Evolutionary conservation across 495 filamentous ascomycete genomes (phyloP).

Genomic region (Aspergillus ostianus): DNA sequence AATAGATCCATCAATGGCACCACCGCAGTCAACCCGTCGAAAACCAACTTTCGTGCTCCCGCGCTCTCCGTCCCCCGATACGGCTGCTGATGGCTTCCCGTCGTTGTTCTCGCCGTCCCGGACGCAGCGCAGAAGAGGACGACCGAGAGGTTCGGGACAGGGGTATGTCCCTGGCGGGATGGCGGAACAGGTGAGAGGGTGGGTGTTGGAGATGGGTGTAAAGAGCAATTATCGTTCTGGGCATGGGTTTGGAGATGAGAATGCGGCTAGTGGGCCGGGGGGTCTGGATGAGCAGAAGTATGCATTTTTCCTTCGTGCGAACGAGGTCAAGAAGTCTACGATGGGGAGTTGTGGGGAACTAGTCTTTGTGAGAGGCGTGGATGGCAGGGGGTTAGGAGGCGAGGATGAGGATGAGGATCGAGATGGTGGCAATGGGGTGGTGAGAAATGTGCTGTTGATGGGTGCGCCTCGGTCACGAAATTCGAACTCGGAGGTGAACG

Average conservation of each 20-base stretch:
- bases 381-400: not conserved
- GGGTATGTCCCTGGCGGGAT: conserved; percentile 40
- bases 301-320: conserved; percentile 22
- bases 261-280: no score
- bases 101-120: conserved; percentile 43
- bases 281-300: conserved; percentile 19
- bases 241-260: not conserved
- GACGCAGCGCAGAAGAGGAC: conserved; percentile 33
- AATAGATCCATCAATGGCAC: conserved; percentile 9
- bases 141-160: conserved; percentile 20
- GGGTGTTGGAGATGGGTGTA: conserved; percentile 43
- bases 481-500: conserved; percentile 5
- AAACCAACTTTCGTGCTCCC: conserved; percentile 43
- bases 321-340: conserved; percentile 17
- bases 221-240: conserved; percentile 29
- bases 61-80: conserved; percentile 36
- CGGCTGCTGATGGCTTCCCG: conserved; percentile 24
- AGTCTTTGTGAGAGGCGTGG: conserved; percentile 27
- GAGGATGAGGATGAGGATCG: not conserved
- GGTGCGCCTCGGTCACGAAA: conserved; percentile 25
- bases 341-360: conserved; percentile 31
- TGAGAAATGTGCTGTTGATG: conserved; percentile 30
- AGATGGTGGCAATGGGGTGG: not conserved
- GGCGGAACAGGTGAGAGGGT: conserved; percentile 43
- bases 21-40: conserved; percentile 21